phyloP scores from a whole-genome alignment of 495 filamentous ascomycete species.

The Penicillium bialowiezense region DNA sequence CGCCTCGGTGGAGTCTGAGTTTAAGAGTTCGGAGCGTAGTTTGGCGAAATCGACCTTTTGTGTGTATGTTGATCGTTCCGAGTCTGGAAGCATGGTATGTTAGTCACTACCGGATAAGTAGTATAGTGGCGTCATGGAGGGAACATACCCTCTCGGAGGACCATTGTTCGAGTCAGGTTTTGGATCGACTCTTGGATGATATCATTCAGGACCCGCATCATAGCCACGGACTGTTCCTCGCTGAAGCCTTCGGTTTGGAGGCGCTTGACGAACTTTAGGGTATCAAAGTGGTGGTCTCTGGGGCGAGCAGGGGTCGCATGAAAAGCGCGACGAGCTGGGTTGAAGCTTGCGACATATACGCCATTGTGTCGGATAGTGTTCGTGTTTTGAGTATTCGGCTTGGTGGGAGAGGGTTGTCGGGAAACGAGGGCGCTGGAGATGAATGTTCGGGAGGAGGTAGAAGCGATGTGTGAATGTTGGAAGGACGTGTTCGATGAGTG shows the following conservation, averaged over 20 bases:
- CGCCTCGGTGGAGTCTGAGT: conserved; percentile 85
- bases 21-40: conserved; percentile 88
- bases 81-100: conserved; percentile 33
- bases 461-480: conserved; percentile 21
- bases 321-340: conserved; percentile 56
- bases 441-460: conserved; percentile 16
- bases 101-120: not conserved
- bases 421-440: conserved; percentile 18
- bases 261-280: conserved; percentile 91
- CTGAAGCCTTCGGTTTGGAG: conserved; percentile 90
- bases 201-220: conserved; percentile 97
- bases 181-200: conserved; percentile 98
- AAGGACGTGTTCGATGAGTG: conserved; percentile 10
- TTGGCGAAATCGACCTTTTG: conserved; percentile 99
- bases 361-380: conserved; percentile 45
- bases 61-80: conserved; percentile 77
- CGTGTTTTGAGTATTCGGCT: conserved; percentile 14
- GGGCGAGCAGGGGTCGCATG: conserved; percentile 58
- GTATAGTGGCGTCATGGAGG: not conserved
- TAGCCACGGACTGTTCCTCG: conserved; percentile 88
- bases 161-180: conserved; percentile 97
- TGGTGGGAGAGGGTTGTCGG: conserved; percentile 16
- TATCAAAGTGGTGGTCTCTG: conserved; percentile 96
- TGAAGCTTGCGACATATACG: conserved; percentile 44
- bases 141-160: conserved; percentile 75